Base-by-base conservation (phyloP, 345 rosid species). In the Salix koriyanagi region DNA sequence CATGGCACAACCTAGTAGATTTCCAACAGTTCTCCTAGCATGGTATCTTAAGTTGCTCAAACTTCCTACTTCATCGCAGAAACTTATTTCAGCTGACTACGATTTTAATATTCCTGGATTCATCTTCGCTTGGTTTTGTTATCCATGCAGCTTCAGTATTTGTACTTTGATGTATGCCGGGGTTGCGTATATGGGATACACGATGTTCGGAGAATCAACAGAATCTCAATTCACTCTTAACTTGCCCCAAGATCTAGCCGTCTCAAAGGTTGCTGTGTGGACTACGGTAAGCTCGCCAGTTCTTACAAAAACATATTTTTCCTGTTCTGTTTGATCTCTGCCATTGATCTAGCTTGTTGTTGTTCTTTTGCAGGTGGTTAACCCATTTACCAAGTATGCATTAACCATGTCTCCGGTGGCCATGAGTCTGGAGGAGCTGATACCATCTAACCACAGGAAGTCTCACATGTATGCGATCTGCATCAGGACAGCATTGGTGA, bases 351-450 rank as follows among this genome's bases (percentile, higher is more conserved):
- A 10, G 9, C 69, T 36, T 61, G 12, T 7, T 26, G 34, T 75
- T 70, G 26, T 16, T 79, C 4, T 80, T 80, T 80, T 82, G 91
- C 92, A 94, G 97, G 93, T 95, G 6, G 94, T 95, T 10, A 95
- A 88, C 75, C 99, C 99, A 66, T 91, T 95, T 80, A 92, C 99
- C 84, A 95, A 95, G 90, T 95, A 92, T 87, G 99, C 99, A 42
- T 85, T 95, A 83, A 93, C 99, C 66, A 80, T 95, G 61, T 90
- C 99, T 61, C 97, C 99, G 0, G 97, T 95, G 39, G 97, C 97
- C 54, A 80, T 95, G 97, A 88, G 99, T 81, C 90, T 95, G 41
- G 99, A 95, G 83, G 99, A 95, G 74, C 80, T 95, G 81, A 76
- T 95, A 78, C 96, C 99, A 62, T 86, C 93, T 73, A 86, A 60